Evolutionary conservation across 2,329 filamentous ascomycete genomes (phyloP).

Genomic region (Aspergillus clavatus): DNA sequence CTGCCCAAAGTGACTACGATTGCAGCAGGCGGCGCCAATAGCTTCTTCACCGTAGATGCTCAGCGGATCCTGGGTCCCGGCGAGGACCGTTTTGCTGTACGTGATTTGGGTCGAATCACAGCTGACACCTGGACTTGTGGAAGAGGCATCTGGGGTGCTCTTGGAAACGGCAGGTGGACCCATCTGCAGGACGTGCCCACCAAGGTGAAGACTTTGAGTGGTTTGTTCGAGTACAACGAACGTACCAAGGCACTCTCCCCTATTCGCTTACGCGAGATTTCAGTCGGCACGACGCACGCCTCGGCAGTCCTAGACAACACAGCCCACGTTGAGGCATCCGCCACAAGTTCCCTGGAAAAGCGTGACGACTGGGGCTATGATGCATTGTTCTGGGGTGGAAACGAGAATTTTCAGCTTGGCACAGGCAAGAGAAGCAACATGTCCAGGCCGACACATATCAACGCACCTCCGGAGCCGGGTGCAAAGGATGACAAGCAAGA

Average conservation of each 20-base stretch:
- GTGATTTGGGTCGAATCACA: conserved; percentile 53
- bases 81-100: conserved; percentile 38
- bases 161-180: conserved; percentile 85
- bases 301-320: conserved; percentile 80
- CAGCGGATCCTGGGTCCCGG: conserved; percentile 50
- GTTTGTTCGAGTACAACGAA: conserved; percentile 85
- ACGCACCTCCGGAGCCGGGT: conserved; percentile 63
- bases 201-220: conserved; percentile 78
- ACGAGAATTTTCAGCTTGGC: conserved; percentile 88
- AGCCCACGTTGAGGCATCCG: conserved; percentile 57
- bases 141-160: conserved; percentile 73
- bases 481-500: conserved; percentile 59
- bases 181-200: conserved; percentile 73
- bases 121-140: conserved; percentile 85
- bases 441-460: conserved; percentile 70
- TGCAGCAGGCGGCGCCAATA: conserved; percentile 79
- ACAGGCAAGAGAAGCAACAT: conserved; percentile 84
- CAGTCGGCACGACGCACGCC: conserved; percentile 73
- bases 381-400: conserved; percentile 89
- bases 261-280: conserved; percentile 69
- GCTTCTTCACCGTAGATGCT: conserved; percentile 81
- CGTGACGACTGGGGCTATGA: conserved; percentile 82
- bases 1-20: conserved; percentile 67
- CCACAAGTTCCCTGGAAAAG: conserved; percentile 56
- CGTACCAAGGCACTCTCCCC: conserved; percentile 61